These are phyloP conservation scores for Lignosus rhinocerotis DNA, from an alignment of 1,284 basidiomycete species.

Conservation along the genomic window DNA sequence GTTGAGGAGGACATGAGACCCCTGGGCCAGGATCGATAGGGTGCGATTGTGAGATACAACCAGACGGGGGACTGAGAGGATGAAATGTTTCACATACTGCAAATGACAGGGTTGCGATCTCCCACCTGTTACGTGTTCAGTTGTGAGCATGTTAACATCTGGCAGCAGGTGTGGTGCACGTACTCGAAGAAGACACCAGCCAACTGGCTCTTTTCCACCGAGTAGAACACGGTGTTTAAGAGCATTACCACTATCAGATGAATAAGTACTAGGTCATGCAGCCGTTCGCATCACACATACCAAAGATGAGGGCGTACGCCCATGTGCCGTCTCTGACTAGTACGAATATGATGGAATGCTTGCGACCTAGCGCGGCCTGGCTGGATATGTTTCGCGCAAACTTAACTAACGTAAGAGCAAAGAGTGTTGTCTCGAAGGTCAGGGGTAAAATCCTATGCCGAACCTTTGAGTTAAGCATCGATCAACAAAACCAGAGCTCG, in stretches of 20 bases:
- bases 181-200: slow-evolving; percentile 15
- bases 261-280: neutral
- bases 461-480: neutral
- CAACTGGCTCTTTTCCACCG: slow-evolving; percentile 7
- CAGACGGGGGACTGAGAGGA: neutral
- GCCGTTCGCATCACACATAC: slow-evolving; percentile 2
- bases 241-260: slow-evolving; percentile 10
- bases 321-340: slow-evolving; percentile 41
- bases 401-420: slow-evolving; percentile 34
- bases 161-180: neutral
- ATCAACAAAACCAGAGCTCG: neutral
- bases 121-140: neutral
- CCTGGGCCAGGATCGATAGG: slow-evolving; percentile 5
- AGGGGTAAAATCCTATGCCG: slow-evolving; percentile 16
- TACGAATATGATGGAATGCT: slow-evolving; percentile 33
- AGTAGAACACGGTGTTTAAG: slow-evolving; percentile 16
- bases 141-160: neutral
- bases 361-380: slow-evolving; percentile 26
- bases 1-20: slow-evolving; percentile 25
- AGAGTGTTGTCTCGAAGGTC: slow-evolving; percentile 27
- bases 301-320: slow-evolving; percentile 38
- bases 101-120: slow-evolving; percentile 9
- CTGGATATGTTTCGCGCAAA: slow-evolving; percentile 28
- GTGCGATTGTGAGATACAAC: too few species aligned
- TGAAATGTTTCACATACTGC: slow-evolving; percentile 7